Evolutionary conservation across 108 stramenopile genomes (phyloP).

Genomic region (Mayamaea pseudoterrestris): DNA sequence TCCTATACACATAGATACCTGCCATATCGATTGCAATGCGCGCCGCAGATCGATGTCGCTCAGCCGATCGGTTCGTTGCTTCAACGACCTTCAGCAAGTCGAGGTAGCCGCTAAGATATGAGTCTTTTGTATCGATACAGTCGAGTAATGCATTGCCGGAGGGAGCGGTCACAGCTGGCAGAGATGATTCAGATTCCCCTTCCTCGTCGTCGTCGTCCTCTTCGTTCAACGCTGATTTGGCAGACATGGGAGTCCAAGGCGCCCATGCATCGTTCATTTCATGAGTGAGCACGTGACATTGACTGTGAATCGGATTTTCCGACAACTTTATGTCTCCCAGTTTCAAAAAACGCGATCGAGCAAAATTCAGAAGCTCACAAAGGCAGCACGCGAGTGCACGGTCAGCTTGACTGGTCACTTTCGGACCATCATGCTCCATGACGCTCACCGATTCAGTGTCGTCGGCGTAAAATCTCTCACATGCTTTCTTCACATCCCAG

Average conservation of each 20-base stretch:
- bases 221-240: not conserved
- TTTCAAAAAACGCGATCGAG: constrained; percentile 43
- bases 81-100: constrained; percentile 11
- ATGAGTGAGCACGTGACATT: not conserved
- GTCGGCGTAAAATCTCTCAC: constrained; percentile 3
- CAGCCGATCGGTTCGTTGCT: constrained; percentile 28
- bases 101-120: not conserved
- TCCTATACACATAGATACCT: constrained; percentile 42
- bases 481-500: constrained; percentile 58
- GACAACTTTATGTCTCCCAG: constrained; percentile 37
- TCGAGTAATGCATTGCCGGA: no score
- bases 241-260: constrained; percentile 26
- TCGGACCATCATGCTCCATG: not conserved
- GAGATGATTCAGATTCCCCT: no score
- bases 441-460: not conserved
- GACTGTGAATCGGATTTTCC: constrained; percentile 5
- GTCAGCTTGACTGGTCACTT: not conserved
- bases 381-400: constrained; percentile 6
- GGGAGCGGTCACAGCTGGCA: no score
- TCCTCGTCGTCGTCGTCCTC: not conserved
- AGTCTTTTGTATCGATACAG: not conserved
- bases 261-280: constrained; percentile 34
- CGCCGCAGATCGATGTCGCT: constrained; percentile 42
- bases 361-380: constrained; percentile 55
- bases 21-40: constrained; percentile 49